Evolutionary conservation across 176 grass and related monocot species (phyloP).

Genomic region (Rhipidocladum racemiflorum): DNA sequence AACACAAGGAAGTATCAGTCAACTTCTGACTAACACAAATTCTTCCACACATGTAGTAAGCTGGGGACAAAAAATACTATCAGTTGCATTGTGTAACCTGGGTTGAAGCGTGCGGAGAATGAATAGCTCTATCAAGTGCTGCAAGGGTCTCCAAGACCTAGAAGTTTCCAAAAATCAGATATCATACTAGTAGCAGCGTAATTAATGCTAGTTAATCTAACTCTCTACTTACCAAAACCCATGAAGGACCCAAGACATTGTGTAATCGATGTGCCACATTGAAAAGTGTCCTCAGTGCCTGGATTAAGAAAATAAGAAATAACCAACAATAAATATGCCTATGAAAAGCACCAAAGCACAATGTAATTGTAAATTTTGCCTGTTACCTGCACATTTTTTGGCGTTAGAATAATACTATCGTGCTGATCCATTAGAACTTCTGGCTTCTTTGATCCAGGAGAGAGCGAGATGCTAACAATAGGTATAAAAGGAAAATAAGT

Average conservation of each 20-base stretch:
- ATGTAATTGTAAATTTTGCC: background rate
- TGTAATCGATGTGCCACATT: slow-evolving; percentile 98
- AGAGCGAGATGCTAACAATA: slow-evolving; percentile 54
- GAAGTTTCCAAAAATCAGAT: slow-evolving; percentile 21
- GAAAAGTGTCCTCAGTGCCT: slow-evolving; percentile 96
- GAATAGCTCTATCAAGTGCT: slow-evolving; percentile 92
- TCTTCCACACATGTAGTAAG: background rate
- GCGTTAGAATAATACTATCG: slow-evolving; percentile 84
- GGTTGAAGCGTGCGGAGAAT: slow-evolving; percentile 95
- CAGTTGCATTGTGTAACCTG: slow-evolving; percentile 54
- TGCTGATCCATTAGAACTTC: slow-evolving; percentile 69
- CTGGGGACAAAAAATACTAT: background rate
- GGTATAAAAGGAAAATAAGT: slow-evolving; percentile 40
- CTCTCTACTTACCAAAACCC: slow-evolving; percentile 78
- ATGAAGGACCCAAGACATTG: slow-evolving; percentile 91
- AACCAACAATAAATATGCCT: slow-evolving; percentile 24
- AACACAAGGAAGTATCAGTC: background rate
- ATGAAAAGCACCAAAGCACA: slow-evolving; percentile 1
- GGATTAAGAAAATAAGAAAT: slow-evolving; percentile 33
- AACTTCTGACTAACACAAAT: slow-evolving; percentile 9
- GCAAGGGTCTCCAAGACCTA: slow-evolving; percentile 97
- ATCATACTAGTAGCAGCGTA: slow-evolving; percentile 5
- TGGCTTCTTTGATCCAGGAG: slow-evolving; percentile 84
- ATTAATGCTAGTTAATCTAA: slow-evolving; percentile 31
- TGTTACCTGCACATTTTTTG: slow-evolving; percentile 94